Evolutionary conservation across 2,329 filamentous ascomycete genomes (phyloP).

Genomic region (Ambrosiella beaveri): DNA sequence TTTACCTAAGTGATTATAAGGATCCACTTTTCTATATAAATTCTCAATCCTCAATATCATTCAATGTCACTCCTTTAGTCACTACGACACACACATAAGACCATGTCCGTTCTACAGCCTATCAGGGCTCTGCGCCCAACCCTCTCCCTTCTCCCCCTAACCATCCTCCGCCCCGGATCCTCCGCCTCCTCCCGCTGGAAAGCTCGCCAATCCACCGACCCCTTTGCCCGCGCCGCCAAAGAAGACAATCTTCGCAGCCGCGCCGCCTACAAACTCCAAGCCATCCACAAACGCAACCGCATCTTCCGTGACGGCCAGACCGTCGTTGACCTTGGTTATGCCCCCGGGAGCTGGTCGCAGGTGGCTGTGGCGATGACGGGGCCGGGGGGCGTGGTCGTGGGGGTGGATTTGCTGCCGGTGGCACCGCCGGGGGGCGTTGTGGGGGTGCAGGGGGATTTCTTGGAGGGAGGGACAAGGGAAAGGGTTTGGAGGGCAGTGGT

Average conservation of each 20-base stretch:
- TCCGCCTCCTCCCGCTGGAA: slow-evolving; percentile 48
- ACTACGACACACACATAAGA: neutral
- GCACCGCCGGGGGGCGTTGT: slow-evolving; percentile 84
- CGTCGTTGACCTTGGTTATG: slow-evolving; percentile 78
- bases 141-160: neutral
- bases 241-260: slow-evolving; percentile 71
- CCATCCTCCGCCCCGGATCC: neutral
- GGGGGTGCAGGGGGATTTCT: slow-evolving; percentile 86
- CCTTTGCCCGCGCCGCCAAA: slow-evolving; percentile 56
- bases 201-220: slow-evolving; percentile 56
- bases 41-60: neutral
- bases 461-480: slow-evolving; percentile 54
- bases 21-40: neutral
- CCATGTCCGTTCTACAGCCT: neutral
- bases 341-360: slow-evolving; percentile 57
- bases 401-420: slow-evolving; percentile 86
- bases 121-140: neutral
- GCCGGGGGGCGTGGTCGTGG: slow-evolving; percentile 64
- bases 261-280: slow-evolving; percentile 82
- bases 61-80: neutral
- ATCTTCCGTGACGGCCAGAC: slow-evolving; percentile 69
- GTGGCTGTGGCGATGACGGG: slow-evolving; percentile 65
- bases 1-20: neutral
- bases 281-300: slow-evolving; percentile 69
- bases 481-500: slow-evolving; percentile 62